phyloP scores from a whole-genome alignment of 495 filamentous ascomycete genomes.

The Pyrenula massariospora region DNA sequence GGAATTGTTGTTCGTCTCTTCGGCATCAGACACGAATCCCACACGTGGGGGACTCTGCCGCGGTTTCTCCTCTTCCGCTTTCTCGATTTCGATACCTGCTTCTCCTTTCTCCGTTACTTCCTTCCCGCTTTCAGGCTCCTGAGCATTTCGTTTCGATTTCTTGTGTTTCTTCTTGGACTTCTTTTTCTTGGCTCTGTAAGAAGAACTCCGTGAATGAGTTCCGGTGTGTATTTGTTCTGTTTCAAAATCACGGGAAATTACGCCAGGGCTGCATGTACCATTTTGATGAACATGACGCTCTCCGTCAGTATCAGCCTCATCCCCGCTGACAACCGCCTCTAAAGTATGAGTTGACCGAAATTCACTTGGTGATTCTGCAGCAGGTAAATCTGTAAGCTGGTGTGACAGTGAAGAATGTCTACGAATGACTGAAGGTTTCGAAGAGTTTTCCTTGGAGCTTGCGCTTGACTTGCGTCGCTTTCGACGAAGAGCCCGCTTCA shows the following conservation, averaged over 20 bases:
- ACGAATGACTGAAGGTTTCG: conserved; percentile 11
- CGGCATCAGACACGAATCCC: conserved; percentile 17
- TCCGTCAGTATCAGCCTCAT: conserved; percentile 35
- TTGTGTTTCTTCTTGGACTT: conserved; percentile 18
- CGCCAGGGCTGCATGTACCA: conserved; percentile 3
- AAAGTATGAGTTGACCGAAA: conserved; percentile 7
- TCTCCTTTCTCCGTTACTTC: conserved; percentile 1
- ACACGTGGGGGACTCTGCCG: conserved; percentile 9
- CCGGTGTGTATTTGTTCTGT: conserved; percentile 11
- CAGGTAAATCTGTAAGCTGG: neutral
- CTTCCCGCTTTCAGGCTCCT: neutral
- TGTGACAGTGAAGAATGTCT: neutral
- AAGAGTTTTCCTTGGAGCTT: conserved; percentile 51
- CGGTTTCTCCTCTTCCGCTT: conserved; percentile 5
- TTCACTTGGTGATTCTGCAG: neutral
- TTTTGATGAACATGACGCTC: conserved; percentile 4
- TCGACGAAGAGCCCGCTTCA: conserved; percentile 58
- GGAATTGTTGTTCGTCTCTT: conserved; percentile 11
- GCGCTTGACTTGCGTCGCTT: conserved; percentile 61
- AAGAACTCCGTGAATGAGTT: conserved; percentile 3
- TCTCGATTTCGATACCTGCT: conserved; percentile 1
- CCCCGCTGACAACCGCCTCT: conserved; percentile 28
- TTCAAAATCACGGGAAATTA: conserved; percentile 32
- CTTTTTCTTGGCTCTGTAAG: conserved; percentile 25
- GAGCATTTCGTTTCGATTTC: conserved; percentile 3